Evolutionary conservation across 805 yeast genomes (phyloP), one percentile per base, ranked within the genome.

Genomic region (Pichia nakasei): DNA sequence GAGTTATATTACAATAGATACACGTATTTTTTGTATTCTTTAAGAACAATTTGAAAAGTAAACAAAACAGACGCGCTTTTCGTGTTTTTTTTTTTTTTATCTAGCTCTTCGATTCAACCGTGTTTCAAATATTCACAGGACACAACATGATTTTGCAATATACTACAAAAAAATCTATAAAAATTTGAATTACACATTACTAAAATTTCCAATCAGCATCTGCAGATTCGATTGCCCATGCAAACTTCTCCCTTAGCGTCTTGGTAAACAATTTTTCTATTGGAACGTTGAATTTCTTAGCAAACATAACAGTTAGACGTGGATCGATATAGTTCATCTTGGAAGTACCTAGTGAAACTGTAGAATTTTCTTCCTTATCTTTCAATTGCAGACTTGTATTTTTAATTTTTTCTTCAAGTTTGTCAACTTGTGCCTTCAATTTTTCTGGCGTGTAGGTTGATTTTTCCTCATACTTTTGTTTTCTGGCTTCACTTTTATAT

Each of bases 241-340:
- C 80, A 66, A 91, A 91, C 67, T 91, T 91, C 36, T 89, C 96
- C 48, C 97, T 69, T 43, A 91, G 68, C 0, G 97, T 85, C 66
- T 88, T 89, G 12, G 96, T 83, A 54, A 91, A 88, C 35, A 91
- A 69, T 63, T 85, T 89, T 63, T 91, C 97, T 43, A 91, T 82
- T 8, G 97, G 97, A 19, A 91, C 96, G 43, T 77, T 71, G 59
- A 68, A 87, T 63, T 80, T 85, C 63, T 88, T 89, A 42, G 95
- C 76, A 58, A 88, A 91, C 73, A 85, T 79, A 21, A 87, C 96
- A 0, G 95, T 80, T 53, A 91, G 68, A 51, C 97, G 73, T 22
- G 97, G 97, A 63, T 91, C 97, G 48, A 91, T 91, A 69, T 91
- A 91, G 63, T 91, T 91, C 72, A 85, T 78, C 68, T 91, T 91